Conservation (phyloP, 78 protist species). For the Emiliania huxleyi region DNA sequence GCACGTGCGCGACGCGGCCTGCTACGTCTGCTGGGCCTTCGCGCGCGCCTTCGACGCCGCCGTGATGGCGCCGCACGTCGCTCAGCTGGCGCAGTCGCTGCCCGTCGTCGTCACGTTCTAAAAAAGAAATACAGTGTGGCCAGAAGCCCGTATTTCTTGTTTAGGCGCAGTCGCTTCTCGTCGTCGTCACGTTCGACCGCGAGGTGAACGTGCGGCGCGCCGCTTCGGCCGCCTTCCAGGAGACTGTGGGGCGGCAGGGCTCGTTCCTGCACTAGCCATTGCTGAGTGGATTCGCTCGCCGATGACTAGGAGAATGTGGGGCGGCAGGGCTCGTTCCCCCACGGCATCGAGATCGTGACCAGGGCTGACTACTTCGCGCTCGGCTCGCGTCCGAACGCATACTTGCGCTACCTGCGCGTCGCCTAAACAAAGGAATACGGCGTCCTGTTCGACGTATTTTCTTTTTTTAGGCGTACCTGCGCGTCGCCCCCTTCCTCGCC, state of each 20-base stretch:
- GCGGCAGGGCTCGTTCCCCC: constrained; percentile 86
- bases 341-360: constrained; percentile 84
- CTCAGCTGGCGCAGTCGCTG: constrained; percentile 30
- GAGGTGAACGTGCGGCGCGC: constrained; percentile 95
- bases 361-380: constrained; percentile 87
- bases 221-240: constrained; percentile 98
- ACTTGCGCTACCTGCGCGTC: too few species aligned
- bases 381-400: constrained; percentile 64
- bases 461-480: too few species aligned
- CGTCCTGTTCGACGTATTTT: too few species aligned
- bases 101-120: too few species aligned
- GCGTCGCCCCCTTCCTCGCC: constrained; percentile 63
- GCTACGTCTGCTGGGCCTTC: constrained; percentile 95
- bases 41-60: constrained; percentile 89
- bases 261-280: constrained; percentile 81
- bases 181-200: constrained; percentile 62
- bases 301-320: constrained; percentile 96
- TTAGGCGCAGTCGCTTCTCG: constrained; percentile 48
- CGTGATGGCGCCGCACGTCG: constrained; percentile 50
- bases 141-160: too few species aligned
- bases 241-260: constrained; percentile 92
- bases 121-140: too few species aligned
- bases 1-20: constrained; percentile 95
- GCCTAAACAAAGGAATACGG: too few species aligned
- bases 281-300: too few species aligned